Conservation (phyloP, 163 green algal species). For the Chlorella variabilis region DNA sequence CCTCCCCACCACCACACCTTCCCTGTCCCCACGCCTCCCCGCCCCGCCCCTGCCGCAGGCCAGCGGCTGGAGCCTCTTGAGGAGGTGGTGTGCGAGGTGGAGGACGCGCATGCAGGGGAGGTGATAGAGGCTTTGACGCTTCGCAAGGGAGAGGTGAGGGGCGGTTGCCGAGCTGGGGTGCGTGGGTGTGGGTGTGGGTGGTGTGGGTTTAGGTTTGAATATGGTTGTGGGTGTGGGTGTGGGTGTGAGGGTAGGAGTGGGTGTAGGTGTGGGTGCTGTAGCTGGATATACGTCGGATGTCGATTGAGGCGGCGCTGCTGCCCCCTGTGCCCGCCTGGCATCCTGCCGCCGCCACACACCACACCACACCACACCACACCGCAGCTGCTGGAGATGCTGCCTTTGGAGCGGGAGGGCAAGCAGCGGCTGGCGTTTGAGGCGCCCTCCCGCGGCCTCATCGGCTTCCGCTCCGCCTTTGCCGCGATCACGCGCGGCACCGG, state of each 20-base stretch:
- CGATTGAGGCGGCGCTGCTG: no score
- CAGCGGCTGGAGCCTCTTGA: conserved; percentile 84
- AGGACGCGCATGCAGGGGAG: conserved; percentile 64
- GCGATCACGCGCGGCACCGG: conserved; percentile 82
- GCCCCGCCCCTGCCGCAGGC: neutral
- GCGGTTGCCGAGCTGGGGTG: no score
- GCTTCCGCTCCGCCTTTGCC: conserved; percentile 75
- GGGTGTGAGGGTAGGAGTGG: no score
- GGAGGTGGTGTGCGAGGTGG: conserved; percentile 87
- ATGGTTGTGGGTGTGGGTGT: neutral
- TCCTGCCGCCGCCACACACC: no score
- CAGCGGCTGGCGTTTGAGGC: conserved; percentile 83
- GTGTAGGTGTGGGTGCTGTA: no score
- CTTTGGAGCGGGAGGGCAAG: conserved; percentile 53
- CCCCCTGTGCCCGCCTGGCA: no score
- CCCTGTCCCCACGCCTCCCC: no score
- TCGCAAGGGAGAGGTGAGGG: conserved; percentile 61
- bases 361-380: no score
- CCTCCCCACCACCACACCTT: no score
- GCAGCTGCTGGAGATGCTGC: conserved; percentile 80
- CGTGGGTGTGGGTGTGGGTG: no score
- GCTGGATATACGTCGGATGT: no score
- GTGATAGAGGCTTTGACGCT: conserved; percentile 81
- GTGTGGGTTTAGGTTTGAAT: no score
- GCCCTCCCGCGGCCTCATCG: conserved; percentile 83